Evolutionary conservation across 2,329 filamentous ascomycete species (phyloP).

Genomic region (Alternaria hordeiaustralica): DNA sequence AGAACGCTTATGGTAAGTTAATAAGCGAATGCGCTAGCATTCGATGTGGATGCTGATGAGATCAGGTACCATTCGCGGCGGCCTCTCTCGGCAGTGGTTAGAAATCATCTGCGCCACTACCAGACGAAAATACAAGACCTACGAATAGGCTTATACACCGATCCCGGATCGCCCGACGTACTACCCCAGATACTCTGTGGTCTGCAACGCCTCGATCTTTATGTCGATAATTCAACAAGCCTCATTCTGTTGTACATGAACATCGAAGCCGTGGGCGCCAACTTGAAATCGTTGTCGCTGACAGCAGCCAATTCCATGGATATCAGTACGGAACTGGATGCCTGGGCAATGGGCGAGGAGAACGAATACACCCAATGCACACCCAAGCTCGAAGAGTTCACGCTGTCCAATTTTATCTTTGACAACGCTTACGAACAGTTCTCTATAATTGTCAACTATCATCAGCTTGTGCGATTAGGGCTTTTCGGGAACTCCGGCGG

Average conservation of each 20-base stretch:
- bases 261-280: neutral
- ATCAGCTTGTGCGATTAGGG: neutral
- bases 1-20: neutral
- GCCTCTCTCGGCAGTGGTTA: neutral
- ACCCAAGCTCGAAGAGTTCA: neutral
- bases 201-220: neutral
- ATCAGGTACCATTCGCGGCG: neutral
- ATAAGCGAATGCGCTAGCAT: neutral
- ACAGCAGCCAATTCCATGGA: neutral
- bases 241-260: neutral
- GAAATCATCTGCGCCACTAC: neutral
- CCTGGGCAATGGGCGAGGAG: neutral
- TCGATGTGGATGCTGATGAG: neutral
- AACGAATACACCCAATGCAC: neutral
- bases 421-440: neutral
- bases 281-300: neutral
- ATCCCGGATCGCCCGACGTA: neutral
- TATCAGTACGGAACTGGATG: neutral
- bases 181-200: neutral
- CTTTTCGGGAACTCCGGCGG: neutral
- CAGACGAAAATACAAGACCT: neutral
- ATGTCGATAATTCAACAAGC: neutral
- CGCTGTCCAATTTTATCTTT: neutral
- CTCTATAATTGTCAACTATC: neutral
- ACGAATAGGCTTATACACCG: neutral